phyloP scores from a whole-genome alignment of 495 filamentous ascomycete species.

The Cladorrhinum samala region DNA sequence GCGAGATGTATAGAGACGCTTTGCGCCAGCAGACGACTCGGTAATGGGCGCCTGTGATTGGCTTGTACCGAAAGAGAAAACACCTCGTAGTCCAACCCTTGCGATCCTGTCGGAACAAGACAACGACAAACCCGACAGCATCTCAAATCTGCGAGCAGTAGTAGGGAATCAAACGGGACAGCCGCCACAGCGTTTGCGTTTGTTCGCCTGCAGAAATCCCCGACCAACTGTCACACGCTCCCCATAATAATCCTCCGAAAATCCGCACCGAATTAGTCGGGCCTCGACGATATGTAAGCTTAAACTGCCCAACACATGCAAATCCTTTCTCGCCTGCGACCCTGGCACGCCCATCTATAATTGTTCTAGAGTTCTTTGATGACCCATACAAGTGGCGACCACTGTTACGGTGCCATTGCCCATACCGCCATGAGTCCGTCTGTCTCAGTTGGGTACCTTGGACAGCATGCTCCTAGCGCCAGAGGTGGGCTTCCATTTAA shows the following conservation, averaged over 20 bases:
- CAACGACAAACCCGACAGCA: no score
- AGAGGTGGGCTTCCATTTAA: not conserved
- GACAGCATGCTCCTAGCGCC: not conserved
- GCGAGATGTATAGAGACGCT: not conserved
- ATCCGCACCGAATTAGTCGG: no score
- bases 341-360: not conserved
- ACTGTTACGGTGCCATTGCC: not conserved
- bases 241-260: no score
- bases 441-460: not conserved
- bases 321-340: not conserved
- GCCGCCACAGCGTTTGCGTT: no score
- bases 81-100: no score
- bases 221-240: no score
- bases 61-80: no score
- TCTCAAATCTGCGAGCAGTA: no score
- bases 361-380: not conserved
- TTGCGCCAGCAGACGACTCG: not conserved
- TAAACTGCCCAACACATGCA: not conserved
- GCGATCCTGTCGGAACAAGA: no score
- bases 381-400: not conserved
- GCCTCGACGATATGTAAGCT: no score
- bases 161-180: no score
- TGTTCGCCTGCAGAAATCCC: no score
- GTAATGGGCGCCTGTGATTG: not conserved
- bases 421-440: not conserved